Conservation (phyloP, 2,329 filamentous ascomycete genomes). For the Alternaria solani region DNA sequence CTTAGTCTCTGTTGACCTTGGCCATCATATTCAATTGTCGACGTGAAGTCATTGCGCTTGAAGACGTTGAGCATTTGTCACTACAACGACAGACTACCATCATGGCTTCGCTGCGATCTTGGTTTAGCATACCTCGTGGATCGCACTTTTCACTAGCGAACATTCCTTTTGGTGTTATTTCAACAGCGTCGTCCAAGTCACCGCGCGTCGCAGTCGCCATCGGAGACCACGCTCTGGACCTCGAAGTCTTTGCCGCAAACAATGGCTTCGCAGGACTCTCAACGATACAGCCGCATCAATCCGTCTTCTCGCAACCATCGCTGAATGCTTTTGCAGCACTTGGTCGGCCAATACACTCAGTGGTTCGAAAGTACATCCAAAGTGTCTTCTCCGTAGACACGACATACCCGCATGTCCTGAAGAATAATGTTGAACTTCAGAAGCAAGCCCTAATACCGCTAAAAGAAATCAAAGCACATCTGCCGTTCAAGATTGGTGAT, state of each 20-base stretch:
- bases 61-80: background rate
- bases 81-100: background rate
- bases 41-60: background rate
- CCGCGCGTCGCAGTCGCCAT: slow-evolving; percentile 75
- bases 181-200: slow-evolving; percentile 63
- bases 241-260: slow-evolving; percentile 67
- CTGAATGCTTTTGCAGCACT: slow-evolving; percentile 78
- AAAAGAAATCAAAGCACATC: slow-evolving; percentile 68
- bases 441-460: slow-evolving; percentile 67
- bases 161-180: slow-evolving; percentile 84
- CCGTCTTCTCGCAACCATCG: slow-evolving; percentile 70
- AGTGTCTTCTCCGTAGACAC: slow-evolving; percentile 69
- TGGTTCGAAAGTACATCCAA: slow-evolving; percentile 75
- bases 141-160: slow-evolving; percentile 80
- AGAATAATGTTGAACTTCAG: slow-evolving; percentile 67
- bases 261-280: slow-evolving; percentile 68
- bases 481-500: slow-evolving; percentile 81
- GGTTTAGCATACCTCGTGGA: slow-evolving; percentile 66
- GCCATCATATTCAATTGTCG: background rate
- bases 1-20: background rate
- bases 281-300: slow-evolving; percentile 63
- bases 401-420: slow-evolving; percentile 67
- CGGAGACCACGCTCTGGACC: slow-evolving; percentile 74
- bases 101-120: slow-evolving; percentile 57
- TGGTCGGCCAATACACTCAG: slow-evolving; percentile 70